phyloP scores from a whole-genome alignment of 441 rosid species.

The Aquilaria agallochum region DNA sequence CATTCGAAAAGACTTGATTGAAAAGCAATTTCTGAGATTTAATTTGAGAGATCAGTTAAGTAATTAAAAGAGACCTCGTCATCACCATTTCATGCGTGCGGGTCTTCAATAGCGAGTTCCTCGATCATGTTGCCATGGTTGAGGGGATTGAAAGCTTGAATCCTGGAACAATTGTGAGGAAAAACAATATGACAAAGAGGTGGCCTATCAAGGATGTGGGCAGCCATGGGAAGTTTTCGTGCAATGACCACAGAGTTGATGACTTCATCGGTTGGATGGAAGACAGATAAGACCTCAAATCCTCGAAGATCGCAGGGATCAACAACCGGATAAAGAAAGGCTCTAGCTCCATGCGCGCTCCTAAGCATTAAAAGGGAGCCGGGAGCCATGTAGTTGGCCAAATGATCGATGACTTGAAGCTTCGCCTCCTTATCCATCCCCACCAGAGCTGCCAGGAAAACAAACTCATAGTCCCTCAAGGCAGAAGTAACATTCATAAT shows the following conservation, averaged over 20 bases:
- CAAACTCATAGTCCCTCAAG: conserved; percentile 61
- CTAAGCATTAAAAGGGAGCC: conserved; percentile 74
- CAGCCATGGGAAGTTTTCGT: conserved; percentile 25
- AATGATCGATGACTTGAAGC: conserved; percentile 47
- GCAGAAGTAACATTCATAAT: conserved; percentile 40
- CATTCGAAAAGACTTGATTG: conserved; percentile 3
- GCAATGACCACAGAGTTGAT: conserved; percentile 73
- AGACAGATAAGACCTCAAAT: conserved; percentile 64
- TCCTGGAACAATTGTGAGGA: conserved; percentile 34
- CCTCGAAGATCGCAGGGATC: conserved; percentile 71
- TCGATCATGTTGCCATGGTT: conserved; percentile 45
- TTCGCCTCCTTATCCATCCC: conserved; percentile 81
- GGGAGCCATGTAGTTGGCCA: conserved; percentile 70
- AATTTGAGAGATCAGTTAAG: background rate
- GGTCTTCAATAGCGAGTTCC: conserved; percentile 41
- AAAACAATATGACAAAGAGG: conserved; percentile 16
- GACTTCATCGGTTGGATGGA: conserved; percentile 81
- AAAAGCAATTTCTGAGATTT: background rate
- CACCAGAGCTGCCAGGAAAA: conserved; percentile 83
- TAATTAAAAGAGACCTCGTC: background rate
- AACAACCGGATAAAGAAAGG: conserved; percentile 77
- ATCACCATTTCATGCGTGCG: conserved; percentile 18
- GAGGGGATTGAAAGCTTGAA: conserved; percentile 44
- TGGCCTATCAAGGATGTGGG: conserved; percentile 12
- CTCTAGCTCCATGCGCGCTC: conserved; percentile 89